These are phyloP conservation scores for Penicillium psychrofluorescens DNA, from an alignment of 495 filamentous ascomycete species.

Conservation along the genomic window DNA sequence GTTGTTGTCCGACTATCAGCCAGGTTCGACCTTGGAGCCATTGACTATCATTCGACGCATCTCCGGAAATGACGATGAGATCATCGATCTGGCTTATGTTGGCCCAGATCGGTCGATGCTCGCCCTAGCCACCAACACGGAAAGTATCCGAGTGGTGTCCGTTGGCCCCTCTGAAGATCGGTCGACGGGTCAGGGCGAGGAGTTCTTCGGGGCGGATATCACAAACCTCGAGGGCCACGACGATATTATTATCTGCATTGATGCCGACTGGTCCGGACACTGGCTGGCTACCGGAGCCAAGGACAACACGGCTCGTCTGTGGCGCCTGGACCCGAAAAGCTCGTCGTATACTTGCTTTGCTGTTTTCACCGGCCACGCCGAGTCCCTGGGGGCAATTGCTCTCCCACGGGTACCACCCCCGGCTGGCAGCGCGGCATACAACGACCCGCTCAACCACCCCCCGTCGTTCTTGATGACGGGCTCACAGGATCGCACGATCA, in stretches of 20 bases:
- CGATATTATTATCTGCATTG: conserved; percentile 91
- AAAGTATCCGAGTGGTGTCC: conserved; percentile 82
- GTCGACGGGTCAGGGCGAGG: conserved; percentile 21
- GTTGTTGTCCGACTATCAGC: conserved; percentile 26
- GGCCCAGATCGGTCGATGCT: conserved; percentile 71
- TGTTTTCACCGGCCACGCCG: conserved; percentile 82
- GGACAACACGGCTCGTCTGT: conserved; percentile 89
- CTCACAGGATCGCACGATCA: conserved; percentile 90
- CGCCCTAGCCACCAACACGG: conserved; percentile 90
- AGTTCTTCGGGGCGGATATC: conserved; percentile 84
- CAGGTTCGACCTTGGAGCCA: conserved; percentile 32
- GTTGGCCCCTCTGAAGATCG: conserved; percentile 36
- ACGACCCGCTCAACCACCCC: conserved; percentile 65
- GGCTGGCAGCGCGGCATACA: conserved; percentile 53
- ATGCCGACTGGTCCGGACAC: conserved; percentile 90
- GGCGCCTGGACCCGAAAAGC: conserved; percentile 74
- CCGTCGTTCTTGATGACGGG: conserved; percentile 82
- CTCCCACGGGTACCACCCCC: conserved; percentile 63
- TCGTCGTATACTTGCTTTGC: conserved; percentile 72
- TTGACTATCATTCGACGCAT: conserved; percentile 60
- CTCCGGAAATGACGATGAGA: conserved; percentile 94
- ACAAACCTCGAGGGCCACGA: conserved; percentile 80
- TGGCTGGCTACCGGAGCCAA: conserved; percentile 96
- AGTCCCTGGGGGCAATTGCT: conserved; percentile 88
- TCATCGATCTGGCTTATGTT: conserved; percentile 85